Base-by-base conservation (phyloP, 345 rosid genomes). In the Angophora floribunda region DNA sequence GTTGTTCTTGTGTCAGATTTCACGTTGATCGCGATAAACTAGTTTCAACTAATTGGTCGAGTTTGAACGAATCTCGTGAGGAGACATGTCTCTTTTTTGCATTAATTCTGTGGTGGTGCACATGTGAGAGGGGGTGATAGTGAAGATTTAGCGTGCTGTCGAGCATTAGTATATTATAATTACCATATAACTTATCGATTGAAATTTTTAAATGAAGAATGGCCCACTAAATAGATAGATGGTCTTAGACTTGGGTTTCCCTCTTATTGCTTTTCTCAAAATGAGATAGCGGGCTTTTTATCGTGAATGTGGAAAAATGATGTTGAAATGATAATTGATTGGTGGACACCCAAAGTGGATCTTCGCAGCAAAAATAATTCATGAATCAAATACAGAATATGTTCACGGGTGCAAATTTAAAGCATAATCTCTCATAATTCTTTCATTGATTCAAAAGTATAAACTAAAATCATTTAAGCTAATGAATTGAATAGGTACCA, bases 1-100 rank as follows among this genome's bases (percentile, higher is more conserved):
- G 6, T 0, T 16, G 1, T 75, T 2, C 19, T 36, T 9, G 19
- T 19, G 1, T 75, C 7, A 6, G 0, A 9, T 0, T 11, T 75
- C 28, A 19, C 8, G 12, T 75, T 41, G 11, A 70, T 70, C 13
- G 0, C 1, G 12, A 36, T 17, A 67, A 0, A 32, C 17, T 0
- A 1, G 1, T 8, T 21, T 4, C 5, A 32, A 3, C 45, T 67
- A 9, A 0, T 30, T 16, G 45, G 7, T 70, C 26, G 1, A 9
- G 49, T 41, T 19, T 41, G 7, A 19, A 13, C 13, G 13, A 5
- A 9, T 4, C 65, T 57, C 28, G 22, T 57, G 24, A 22, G 12
- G 63, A 36, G 41, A 36, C 3, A 36, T 36, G 41, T 36, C 41
- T 75, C 6, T 0, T 3, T 9, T 5, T 11, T 19, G 19, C 4